Evolutionary conservation across 306 rosid genomes (phyloP).

Genomic region (Neltuma alba): DNA sequence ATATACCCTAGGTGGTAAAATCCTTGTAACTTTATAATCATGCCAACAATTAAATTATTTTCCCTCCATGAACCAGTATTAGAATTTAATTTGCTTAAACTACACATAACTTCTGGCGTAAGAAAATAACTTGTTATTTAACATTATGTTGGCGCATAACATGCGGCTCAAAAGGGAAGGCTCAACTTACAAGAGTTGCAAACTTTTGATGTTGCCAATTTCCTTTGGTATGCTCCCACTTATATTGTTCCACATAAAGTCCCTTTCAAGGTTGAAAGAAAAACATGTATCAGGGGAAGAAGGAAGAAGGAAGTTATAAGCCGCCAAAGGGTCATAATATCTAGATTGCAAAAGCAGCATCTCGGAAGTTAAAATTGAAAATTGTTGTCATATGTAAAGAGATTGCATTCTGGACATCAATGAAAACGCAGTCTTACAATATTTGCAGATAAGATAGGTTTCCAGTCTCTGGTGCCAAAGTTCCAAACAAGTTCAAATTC

Average conservation of each 20-base stretch:
- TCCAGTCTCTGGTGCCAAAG: slow-evolving; percentile 81
- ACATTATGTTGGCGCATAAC: slow-evolving; percentile 17
- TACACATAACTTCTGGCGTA: slow-evolving; percentile 1
- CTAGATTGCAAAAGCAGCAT: slow-evolving; percentile 21
- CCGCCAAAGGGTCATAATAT: slow-evolving; percentile 25
- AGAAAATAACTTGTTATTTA: slow-evolving; percentile 24
- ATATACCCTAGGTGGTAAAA: background rate
- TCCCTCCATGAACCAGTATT: slow-evolving; percentile 2
- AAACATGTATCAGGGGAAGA: slow-evolving; percentile 37
- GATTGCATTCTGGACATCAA: slow-evolving; percentile 14
- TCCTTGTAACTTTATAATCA: background rate
- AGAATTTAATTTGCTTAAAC: slow-evolving; percentile 22
- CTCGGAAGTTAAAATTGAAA: slow-evolving; percentile 14
- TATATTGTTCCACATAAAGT: slow-evolving; percentile 88
- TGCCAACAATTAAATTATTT: slow-evolving; percentile 2
- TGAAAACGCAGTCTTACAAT: slow-evolving; percentile 57
- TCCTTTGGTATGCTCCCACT: slow-evolving; percentile 86
- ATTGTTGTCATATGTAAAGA: background rate
- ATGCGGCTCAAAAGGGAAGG: slow-evolving; percentile 20
- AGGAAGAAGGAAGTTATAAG: slow-evolving; percentile 29
- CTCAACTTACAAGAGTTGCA: slow-evolving; percentile 78
- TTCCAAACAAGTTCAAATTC: slow-evolving; percentile 63
- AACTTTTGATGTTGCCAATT: slow-evolving; percentile 69
- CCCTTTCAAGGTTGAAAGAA: slow-evolving; percentile 55
- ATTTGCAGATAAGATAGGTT: slow-evolving; percentile 53